Evolutionary conservation across 108 stramenopile species (phyloP).

Genomic region (Cyclostephanos tholiformis): DNA sequence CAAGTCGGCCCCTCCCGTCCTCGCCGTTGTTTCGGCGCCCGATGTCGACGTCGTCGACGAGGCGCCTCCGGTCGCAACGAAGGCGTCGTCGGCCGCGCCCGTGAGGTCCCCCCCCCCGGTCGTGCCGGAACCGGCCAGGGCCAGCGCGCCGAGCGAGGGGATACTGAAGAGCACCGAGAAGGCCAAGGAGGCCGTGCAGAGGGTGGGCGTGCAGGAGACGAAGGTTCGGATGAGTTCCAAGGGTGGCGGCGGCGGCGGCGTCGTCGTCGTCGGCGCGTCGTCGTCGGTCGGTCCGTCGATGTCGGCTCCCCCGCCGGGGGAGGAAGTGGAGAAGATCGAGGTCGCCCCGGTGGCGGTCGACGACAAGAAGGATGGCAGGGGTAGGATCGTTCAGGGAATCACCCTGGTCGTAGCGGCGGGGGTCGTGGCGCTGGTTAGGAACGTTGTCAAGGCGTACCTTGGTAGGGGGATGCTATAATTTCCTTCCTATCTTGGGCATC

Average conservation of each 20-base stretch:
- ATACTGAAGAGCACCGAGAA: conserved; percentile 34
- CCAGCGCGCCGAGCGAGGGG: conserved; percentile 21
- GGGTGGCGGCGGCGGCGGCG: too few relatives aligned
- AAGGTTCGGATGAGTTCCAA: conserved; percentile 38
- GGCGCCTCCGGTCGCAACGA: too few relatives aligned
- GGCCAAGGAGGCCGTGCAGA: conserved; percentile 28
- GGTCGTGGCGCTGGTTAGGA: conserved; percentile 36
- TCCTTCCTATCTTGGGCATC: not conserved
- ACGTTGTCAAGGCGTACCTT: conserved; percentile 37
- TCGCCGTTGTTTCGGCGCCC: not conserved
- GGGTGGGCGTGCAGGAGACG: conserved; percentile 29
- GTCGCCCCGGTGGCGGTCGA: not conserved
- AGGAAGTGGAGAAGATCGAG: not conserved
- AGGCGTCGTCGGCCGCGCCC: too few relatives aligned
- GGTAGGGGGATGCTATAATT: conserved; percentile 36
- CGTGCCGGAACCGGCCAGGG: not conserved
- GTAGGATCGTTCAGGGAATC: conserved; percentile 27
- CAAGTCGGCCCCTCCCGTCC: too few relatives aligned
- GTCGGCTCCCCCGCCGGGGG: too few relatives aligned
- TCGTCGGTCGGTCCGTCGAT: not conserved
- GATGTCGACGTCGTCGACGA: too few relatives aligned
- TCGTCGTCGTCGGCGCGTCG: conserved; percentile 1
- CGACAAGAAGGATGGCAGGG: conserved; percentile 27
- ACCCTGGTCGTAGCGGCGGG: conserved; percentile 37
- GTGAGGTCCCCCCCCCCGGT: not conserved